Conservation (phyloP, 257 asterid species). For the Solanum lycopersicoides region DNA sequence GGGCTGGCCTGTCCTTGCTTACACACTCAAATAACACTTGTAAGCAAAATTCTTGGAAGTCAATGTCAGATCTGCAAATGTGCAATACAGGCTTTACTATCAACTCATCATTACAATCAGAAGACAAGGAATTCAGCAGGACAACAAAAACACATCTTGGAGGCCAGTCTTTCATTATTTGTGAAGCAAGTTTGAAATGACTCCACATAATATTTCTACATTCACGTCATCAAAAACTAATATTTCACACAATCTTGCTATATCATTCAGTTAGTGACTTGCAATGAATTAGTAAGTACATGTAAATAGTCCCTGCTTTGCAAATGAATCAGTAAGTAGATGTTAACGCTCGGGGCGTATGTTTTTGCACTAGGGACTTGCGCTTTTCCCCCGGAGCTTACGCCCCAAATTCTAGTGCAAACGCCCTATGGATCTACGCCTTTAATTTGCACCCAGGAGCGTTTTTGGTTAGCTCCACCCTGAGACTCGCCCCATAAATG, state of each 20-base stretch:
- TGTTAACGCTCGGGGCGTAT: neutral
- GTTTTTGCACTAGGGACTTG: neutral
- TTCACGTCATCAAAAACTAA: neutral
- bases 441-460: neutral
- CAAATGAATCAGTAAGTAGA: neutral
- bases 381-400: neutral
- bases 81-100: neutral
- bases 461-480: neutral
- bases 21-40: constrained; percentile 94
- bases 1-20: constrained; percentile 94
- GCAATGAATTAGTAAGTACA: neutral
- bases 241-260: neutral
- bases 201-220: neutral
- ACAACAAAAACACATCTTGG: neutral
- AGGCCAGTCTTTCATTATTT: neutral
- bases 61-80: constrained; percentile 62
- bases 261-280: neutral
- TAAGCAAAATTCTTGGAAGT: constrained; percentile 82
- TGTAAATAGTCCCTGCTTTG: neutral
- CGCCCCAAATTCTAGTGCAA: neutral
- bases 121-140: neutral
- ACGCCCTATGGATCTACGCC: neutral
- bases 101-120: neutral
- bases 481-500: neutral
- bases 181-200: neutral